Conservation (phyloP, 768 basidiomycete species). For the Boletus reticuloceps region DNA sequence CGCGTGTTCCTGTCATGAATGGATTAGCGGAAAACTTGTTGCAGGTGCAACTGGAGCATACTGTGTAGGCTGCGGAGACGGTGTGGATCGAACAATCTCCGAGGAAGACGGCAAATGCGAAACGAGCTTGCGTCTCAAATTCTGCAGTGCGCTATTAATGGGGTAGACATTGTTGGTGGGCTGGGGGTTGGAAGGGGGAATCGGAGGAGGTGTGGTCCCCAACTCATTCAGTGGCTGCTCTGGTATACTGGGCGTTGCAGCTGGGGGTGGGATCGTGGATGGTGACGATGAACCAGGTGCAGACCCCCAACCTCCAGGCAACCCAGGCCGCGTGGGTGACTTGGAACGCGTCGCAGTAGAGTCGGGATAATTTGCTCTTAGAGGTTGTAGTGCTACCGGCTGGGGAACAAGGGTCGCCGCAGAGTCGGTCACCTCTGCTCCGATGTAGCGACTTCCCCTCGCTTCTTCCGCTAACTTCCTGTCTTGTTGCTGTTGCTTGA, state of each 20-base stretch:
- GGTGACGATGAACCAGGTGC: constrained; percentile 12
- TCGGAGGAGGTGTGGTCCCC: background rate
- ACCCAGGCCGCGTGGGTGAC: constrained; percentile 19
- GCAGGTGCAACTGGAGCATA: constrained; percentile 2
- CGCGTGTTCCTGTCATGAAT: constrained; percentile 15
- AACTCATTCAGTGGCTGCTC: constrained; percentile 8
- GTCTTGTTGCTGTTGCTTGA: constrained; percentile 78
- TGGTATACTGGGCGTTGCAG: background rate
- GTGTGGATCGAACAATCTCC: constrained; percentile 12
- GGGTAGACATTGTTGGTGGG: constrained; percentile 1
- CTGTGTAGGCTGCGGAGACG: constrained; percentile 18
- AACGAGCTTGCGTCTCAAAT: constrained; percentile 25
- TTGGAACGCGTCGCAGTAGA: constrained; percentile 9
- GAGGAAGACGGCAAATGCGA: constrained; percentile 19
- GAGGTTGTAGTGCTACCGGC: constrained; percentile 13
- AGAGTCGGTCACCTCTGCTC: constrained; percentile 12
- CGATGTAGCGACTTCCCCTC: constrained; percentile 23
- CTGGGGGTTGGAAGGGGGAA: constrained; percentile 1
- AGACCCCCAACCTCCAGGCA: constrained; percentile 25
- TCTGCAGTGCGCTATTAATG: constrained; percentile 23
- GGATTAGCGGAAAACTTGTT: background rate
- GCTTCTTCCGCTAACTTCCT: constrained; percentile 52
- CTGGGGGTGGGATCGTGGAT: background rate
- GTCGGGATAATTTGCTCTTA: constrained; percentile 1
- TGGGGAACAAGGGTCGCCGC: constrained; percentile 7